These are phyloP conservation scores for Ceratocystis huliohia DNA, from an alignment of 2,329 filamentous ascomycete genomes.

Conservation along the genomic window DNA sequence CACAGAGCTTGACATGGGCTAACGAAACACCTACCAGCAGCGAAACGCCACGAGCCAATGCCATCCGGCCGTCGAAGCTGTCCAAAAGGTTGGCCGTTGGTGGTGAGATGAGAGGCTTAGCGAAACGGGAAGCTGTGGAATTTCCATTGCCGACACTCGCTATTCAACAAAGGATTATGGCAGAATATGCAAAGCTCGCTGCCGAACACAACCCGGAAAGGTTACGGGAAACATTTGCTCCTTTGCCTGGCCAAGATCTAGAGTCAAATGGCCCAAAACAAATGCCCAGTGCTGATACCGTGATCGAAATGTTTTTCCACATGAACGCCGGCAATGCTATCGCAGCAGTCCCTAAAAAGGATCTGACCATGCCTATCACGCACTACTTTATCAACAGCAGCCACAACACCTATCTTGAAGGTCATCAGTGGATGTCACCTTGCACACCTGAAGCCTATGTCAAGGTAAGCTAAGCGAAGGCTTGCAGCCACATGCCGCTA, in stretches of 20 bases:
- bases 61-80: background rate
- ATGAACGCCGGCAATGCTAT: constrained; percentile 29
- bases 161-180: constrained; percentile 15
- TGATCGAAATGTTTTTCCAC: constrained; percentile 15
- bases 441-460: constrained; percentile 69
- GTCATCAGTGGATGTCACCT: constrained; percentile 70
- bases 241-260: constrained; percentile 3
- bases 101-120: background rate
- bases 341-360: constrained; percentile 34
- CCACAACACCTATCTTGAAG: constrained; percentile 85
- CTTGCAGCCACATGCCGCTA: background rate
- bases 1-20: background rate
- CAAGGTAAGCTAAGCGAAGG: constrained; percentile 39
- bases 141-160: constrained; percentile 15
- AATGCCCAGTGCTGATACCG: background rate
- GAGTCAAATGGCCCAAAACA: background rate
- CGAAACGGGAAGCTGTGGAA: background rate
- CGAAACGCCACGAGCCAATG: background rate
- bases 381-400: constrained; percentile 93
- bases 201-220: background rate
- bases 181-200: constrained; percentile 7
- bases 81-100: background rate
- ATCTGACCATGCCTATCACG: constrained; percentile 56
- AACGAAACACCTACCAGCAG: background rate
- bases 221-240: constrained; percentile 6